Percentiles rank a stretch among this genome's conserved stretches.
These are phyloP conservation scores for Fonsecaea multimorphosa DNA, from an alignment of 2,329 filamentous ascomycete genomes.

Conservation along the genomic window DNA sequence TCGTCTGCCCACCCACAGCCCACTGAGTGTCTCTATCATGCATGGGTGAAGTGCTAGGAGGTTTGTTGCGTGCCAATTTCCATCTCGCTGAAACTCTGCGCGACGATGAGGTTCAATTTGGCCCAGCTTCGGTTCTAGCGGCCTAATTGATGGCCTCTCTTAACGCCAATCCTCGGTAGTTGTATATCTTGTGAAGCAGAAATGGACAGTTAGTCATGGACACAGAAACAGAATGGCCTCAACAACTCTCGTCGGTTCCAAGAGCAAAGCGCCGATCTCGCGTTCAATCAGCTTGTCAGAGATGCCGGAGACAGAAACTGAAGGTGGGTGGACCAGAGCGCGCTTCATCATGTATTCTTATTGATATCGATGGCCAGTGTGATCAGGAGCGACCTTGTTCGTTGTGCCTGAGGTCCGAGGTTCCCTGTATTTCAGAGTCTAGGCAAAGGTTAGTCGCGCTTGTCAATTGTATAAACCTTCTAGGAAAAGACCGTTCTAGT, in stretches of 20 bases:
- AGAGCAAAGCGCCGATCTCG: constrained; percentile 72
- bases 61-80: not conserved
- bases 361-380: constrained; percentile 35
- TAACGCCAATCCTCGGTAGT: not conserved
- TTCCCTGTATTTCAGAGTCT: constrained; percentile 36
- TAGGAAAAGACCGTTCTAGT: not conserved
- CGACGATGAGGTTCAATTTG: not conserved
- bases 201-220: constrained; percentile 21
- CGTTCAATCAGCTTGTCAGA: constrained; percentile 55
- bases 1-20: not conserved
- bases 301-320: constrained; percentile 43
- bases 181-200: not conserved
- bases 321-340: constrained; percentile 32
- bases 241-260: constrained; percentile 72
- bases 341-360: not conserved
- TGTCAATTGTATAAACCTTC: not conserved
- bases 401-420: constrained; percentile 41
- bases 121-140: not conserved
- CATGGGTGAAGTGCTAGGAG: not conserved
- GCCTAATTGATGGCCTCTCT: not conserved
- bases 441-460: constrained; percentile 14
- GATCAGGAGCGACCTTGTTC: constrained; percentile 45
- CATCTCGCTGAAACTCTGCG: not conserved
- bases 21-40: too few relatives aligned
- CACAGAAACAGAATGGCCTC: constrained; percentile 23